phyloP scores from a whole-genome alignment of 208 protist genomes.

The Crithidia expoeki region DNA sequence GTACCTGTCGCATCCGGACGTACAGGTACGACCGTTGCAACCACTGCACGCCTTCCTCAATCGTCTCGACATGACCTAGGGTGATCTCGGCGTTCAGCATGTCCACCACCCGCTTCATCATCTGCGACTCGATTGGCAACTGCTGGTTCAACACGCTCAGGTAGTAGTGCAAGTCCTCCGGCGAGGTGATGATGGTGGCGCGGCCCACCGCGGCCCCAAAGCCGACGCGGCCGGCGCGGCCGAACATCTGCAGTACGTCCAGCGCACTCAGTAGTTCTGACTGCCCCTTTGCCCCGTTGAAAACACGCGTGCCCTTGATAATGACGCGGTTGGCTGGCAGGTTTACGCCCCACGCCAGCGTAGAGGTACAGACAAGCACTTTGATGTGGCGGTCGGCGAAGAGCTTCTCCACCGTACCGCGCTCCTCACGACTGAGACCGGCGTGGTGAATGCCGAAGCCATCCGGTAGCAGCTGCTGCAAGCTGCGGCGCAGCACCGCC shows the following conservation, averaged over 20 bases:
- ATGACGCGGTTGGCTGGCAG: conserved; percentile 99
- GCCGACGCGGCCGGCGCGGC: conserved; percentile 97
- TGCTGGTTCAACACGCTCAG: conserved; percentile 98
- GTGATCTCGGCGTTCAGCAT: conserved; percentile 99
- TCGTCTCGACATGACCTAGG: conserved; percentile 94
- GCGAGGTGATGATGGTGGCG: conserved; percentile 97
- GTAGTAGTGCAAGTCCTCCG: conserved; percentile 98
- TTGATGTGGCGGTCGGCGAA: conserved; percentile 97
- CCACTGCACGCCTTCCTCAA: conserved; percentile 97
- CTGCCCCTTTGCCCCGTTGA: conserved; percentile 95
- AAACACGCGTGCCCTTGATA: conserved; percentile 99
- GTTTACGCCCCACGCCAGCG: conserved; percentile 99
- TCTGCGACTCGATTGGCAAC: conserved; percentile 99
- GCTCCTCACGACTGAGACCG: conserved; percentile 96
- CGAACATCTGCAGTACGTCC: conserved; percentile 99
- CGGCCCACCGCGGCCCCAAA: conserved; percentile 94
- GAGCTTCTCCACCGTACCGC: conserved; percentile 97
- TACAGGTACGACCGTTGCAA: conserved; percentile 98
- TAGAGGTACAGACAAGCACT: conserved; percentile 99
- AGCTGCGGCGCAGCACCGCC: conserved; percentile 41
- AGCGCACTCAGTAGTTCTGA: conserved; percentile 96
- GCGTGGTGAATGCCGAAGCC: conserved; percentile 99
- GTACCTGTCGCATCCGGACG: conserved; percentile 97
- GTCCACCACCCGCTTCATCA: conserved; percentile 95
- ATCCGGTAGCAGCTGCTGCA: conserved; percentile 90